phyloP scores from a whole-genome alignment of 257 asterid species.

The Marsdenia floribunda region DNA sequence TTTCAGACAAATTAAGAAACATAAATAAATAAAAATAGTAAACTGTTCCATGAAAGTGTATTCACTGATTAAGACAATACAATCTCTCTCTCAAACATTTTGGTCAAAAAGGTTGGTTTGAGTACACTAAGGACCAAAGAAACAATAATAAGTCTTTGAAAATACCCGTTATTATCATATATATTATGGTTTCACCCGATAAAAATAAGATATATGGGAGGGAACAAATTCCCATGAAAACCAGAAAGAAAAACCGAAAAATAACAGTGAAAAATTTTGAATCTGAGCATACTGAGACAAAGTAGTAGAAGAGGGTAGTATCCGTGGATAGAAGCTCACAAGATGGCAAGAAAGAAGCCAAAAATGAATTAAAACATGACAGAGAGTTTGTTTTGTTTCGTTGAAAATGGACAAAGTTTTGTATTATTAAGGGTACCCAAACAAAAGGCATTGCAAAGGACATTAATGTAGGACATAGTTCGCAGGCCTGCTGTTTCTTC shows the following conservation, averaged over 20 bases:
- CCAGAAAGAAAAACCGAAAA: background rate
- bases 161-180: background rate
- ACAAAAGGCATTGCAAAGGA: constrained; percentile 23
- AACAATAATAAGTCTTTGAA: too few relatives aligned
- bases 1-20: background rate
- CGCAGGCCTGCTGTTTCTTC: constrained; percentile 12
- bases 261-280: background rate
- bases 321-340: constrained; percentile 34
- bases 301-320: background rate
- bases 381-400: constrained; percentile 17
- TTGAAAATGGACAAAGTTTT: constrained; percentile 34
- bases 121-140: background rate
- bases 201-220: too few relatives aligned
- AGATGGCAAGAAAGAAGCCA: constrained; percentile 36
- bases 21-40: too few relatives aligned
- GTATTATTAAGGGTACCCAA: constrained; percentile 2
- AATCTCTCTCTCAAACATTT: background rate
- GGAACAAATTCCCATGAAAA: background rate
- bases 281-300: background rate
- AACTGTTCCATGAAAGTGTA: background rate
- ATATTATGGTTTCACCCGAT: background rate
- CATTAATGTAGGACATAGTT: constrained; percentile 25
- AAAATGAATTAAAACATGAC: constrained; percentile 21
- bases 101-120: background rate
- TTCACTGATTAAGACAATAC: background rate